A percentile compares a stretch with the other conserved stretches of the same genome.
Evolutionary conservation across 371 early-diverging fungal genomes (phyloP).

Genomic region (Haplosporangium sp.): DNA sequence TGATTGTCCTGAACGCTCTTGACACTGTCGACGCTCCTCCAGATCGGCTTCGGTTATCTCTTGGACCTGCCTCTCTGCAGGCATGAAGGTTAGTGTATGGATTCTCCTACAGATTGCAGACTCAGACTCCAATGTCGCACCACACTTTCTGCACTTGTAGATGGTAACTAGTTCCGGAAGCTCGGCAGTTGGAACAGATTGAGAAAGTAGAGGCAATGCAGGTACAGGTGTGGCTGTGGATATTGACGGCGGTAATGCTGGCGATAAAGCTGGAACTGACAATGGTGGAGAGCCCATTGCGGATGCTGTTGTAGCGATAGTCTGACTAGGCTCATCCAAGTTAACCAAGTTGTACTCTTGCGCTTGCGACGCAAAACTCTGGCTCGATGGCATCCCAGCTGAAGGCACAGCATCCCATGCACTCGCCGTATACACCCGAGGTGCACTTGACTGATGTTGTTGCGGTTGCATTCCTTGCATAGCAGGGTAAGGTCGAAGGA

Average conservation of each 20-base stretch:
- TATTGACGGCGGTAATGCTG: neutral
- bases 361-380: neutral
- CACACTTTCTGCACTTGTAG: constrained; percentile 36
- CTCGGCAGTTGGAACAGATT: neutral
- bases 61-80: constrained; percentile 12
- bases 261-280: neutral
- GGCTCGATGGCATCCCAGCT: neutral
- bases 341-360: constrained; percentile 10
- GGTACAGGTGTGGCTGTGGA: neutral
- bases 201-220: neutral
- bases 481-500: constrained; percentile 1
- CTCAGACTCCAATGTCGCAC: constrained; percentile 29
- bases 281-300: neutral
- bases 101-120: constrained; percentile 30
- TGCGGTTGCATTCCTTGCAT: neutral
- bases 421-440: neutral
- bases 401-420: neutral
- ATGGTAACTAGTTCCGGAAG: constrained; percentile 17
- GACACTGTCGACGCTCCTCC: constrained; percentile 4
- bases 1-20: neutral
- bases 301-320: neutral
- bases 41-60: constrained; percentile 10
- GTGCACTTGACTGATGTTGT: constrained; percentile 16
- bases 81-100: constrained; percentile 2
- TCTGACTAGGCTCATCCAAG: constrained; percentile 4